Base-by-base conservation (phyloP, 2,329 filamentous ascomycete genomes). In the Neonectria faginata region DNA sequence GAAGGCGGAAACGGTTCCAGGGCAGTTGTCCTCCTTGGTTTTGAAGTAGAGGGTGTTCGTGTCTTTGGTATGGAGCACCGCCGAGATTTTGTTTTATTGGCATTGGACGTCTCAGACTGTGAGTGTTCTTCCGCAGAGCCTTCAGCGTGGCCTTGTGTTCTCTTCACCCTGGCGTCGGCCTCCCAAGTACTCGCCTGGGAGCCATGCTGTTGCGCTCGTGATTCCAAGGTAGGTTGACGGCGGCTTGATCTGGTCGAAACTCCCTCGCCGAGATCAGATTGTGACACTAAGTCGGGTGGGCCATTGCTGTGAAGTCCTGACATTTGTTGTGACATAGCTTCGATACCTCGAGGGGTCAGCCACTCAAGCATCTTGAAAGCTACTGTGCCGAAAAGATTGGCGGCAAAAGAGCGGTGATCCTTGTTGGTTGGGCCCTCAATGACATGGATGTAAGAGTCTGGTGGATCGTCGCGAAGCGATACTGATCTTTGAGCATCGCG, bases 361-460 rank as follows among this genome's bases (percentile, higher is more conserved):
- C 88, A 91, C 74, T 91, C 89, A 3, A 91, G 72, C 88, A 91
- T 91, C 71, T 89, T 90, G 76, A 91, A 89, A 11, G 89, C 85
- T 11, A 86, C 86, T 0, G 89, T 90, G 7, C 85, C 88, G 70
- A 91, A 91, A 8, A 90, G 79, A 67, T 89, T 89, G 7, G 86
- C 86, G 8, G 87, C 84, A 71, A 89, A 88, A 0, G 87, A 89
- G 6, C 87, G 81, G 68, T 89, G 84, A 66, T 89, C 87, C 64
- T 85, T 87, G 68, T 78, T 84, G 11, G 79, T 73, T 1, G 82
- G 80, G 42, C 80, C 79, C 67, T 88, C 86, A 2, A 75, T 74
- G 2, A 87, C 75, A 4, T 71, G 77, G 47, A 86, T 75, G 39
- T 77, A 67, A 2, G 57, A 7, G 29, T n/a, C 11, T 10, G 48